Conservation (phyloP, 129 eudicot species). For the Sambucus nigra region DNA sequence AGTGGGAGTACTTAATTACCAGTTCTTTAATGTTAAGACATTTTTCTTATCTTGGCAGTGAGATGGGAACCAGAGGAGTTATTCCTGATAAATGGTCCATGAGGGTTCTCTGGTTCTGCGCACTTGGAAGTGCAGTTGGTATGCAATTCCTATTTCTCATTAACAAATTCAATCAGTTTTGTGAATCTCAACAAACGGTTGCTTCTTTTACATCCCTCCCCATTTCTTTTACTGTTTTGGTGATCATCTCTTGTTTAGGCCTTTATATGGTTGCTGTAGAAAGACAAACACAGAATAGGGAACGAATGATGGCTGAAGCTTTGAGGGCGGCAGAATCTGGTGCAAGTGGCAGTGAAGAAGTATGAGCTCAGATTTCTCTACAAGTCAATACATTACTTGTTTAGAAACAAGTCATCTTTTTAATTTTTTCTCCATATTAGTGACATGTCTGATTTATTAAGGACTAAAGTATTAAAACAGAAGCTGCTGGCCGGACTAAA, state of each 20-base stretch:
- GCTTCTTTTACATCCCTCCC: neutral
- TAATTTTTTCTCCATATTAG: too few relatives aligned
- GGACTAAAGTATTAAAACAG: too few relatives aligned
- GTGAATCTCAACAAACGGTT: neutral
- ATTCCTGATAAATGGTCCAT: conserved; percentile 74
- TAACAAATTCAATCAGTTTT: neutral
- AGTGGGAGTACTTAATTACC: too few relatives aligned
- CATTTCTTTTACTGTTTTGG: too few relatives aligned
- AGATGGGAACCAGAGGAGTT: conserved; percentile 51
- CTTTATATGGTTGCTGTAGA: conserved; percentile 80
- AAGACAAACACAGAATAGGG: conserved; percentile 74
- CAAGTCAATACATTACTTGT: neutral
- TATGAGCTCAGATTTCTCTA: neutral
- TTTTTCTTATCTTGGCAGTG: conserved; percentile 14
- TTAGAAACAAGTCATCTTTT: too few relatives aligned
- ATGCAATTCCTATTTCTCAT: conserved; percentile 1
- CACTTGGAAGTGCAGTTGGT: conserved; percentile 80
- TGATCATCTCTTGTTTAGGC: conserved; percentile 30
- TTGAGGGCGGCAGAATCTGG: conserved; percentile 48
- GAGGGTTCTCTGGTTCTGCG: conserved; percentile 67
- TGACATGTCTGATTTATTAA: too few relatives aligned
- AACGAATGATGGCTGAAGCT: conserved; percentile 60
- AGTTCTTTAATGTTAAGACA: too few relatives aligned
- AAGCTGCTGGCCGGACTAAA: too few relatives aligned
- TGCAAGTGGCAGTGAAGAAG: conserved; percentile 16